phyloP scores from a whole-genome alignment of 1,139 yeast species.

The Candida mesenterica region DNA sequence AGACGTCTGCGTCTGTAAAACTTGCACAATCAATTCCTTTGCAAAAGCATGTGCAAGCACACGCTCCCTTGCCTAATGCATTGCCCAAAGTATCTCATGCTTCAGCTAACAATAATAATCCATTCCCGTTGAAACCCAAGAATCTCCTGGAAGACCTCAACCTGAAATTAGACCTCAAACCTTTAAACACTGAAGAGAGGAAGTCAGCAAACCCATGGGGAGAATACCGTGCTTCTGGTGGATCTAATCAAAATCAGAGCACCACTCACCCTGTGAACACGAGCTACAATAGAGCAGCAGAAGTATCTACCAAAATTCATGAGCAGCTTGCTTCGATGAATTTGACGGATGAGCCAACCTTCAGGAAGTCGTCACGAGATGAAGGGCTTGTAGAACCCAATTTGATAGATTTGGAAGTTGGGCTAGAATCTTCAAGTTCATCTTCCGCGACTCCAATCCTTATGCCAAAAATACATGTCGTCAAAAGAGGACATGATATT shows the following conservation, averaged over 20 bases:
- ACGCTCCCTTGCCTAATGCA: too few species aligned
- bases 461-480: slow-evolving; percentile 13
- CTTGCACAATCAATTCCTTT: neutral
- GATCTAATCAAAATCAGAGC: too few species aligned
- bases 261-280: too few species aligned
- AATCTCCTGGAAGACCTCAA: neutral
- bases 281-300: too few species aligned
- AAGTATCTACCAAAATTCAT: slow-evolving; percentile 3
- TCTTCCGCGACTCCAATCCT: slow-evolving; percentile 24
- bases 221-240: slow-evolving; percentile 12
- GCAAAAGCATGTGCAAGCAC: too few species aligned
- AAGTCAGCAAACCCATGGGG: slow-evolving; percentile 25
- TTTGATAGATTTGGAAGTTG: slow-evolving; percentile 42
- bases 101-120: slow-evolving; percentile 11
- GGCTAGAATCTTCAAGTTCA: slow-evolving; percentile 33
- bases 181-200: slow-evolving; percentile 3
- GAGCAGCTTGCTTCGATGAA: slow-evolving; percentile 7
- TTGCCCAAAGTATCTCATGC: too few species aligned
- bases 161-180: slow-evolving; percentile 1
- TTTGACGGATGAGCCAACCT: slow-evolving; percentile 6
- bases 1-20: neutral
- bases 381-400: slow-evolving; percentile 15
- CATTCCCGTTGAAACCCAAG: slow-evolving; percentile 11
- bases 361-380: slow-evolving; percentile 4
- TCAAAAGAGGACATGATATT: slow-evolving; percentile 12